phyloP scores from a whole-genome alignment of 139 green algal genomes.

The Chlorella sp. region DNA sequence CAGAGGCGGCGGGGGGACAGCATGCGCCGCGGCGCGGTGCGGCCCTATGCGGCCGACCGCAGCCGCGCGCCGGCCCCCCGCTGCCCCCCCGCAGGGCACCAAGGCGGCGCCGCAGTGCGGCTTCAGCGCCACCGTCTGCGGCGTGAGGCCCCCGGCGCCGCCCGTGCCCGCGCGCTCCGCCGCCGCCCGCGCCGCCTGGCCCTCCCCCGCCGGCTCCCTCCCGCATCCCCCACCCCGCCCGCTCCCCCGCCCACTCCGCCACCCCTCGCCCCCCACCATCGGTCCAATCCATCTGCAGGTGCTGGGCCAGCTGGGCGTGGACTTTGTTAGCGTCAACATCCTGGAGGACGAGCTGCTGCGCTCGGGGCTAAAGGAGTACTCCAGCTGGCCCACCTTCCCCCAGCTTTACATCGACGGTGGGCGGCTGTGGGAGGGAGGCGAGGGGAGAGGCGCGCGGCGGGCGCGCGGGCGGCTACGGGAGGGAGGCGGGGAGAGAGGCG shows the following conservation, averaged over 20 bases:
- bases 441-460: too few relatives aligned
- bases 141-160: too few relatives aligned
- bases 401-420: slow-evolving; percentile 92
- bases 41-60: background rate
- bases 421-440: too few relatives aligned
- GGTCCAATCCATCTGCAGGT: slow-evolving; percentile 73
- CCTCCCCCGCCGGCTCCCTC: background rate
- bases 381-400: slow-evolving; percentile 88
- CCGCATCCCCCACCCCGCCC: background rate
- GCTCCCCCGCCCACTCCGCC: background rate
- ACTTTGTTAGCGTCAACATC: slow-evolving; percentile 93
- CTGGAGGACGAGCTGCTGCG: slow-evolving; percentile 88
- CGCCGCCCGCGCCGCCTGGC: background rate
- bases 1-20: too few relatives aligned
- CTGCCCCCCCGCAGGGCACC: slow-evolving; percentile 53
- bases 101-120: slow-evolving; percentile 92
- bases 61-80: background rate
- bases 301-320: slow-evolving; percentile 69
- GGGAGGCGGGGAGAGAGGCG: too few relatives aligned
- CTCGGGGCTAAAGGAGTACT: slow-evolving; percentile 86
- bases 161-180: slow-evolving; percentile 68
- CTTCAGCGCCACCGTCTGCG: slow-evolving; percentile 94
- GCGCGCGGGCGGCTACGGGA: too few relatives aligned
- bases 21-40: too few relatives aligned
- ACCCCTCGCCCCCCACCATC: too few relatives aligned